phyloP scores from a whole-genome alignment of 805 yeast species.

The Hanseniaspora pseudoguilliermondii region DNA sequence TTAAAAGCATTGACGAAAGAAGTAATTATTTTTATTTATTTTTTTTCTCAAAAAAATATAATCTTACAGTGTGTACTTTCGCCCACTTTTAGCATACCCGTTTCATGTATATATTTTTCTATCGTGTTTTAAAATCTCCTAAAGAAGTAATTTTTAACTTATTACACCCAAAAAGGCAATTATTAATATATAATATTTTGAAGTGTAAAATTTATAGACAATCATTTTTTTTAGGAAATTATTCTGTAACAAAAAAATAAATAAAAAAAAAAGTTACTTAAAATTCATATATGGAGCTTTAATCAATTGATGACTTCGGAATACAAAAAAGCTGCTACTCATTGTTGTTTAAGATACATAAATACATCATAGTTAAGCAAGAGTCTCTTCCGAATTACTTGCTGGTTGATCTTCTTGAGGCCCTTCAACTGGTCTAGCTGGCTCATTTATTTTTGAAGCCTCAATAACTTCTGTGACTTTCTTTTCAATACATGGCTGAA shows the following conservation, averaged over 20 bases:
- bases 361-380: not conserved
- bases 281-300: too few species aligned
- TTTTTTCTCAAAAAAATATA: not conserved
- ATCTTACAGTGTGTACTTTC: too few species aligned
- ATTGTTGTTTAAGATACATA: too few species aligned
- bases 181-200: not conserved
- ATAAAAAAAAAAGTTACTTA: too few species aligned
- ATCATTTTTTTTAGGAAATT: not conserved
- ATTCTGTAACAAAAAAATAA: not conserved
- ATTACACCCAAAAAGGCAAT: not conserved
- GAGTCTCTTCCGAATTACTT: not conserved
- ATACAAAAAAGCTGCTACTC: too few species aligned
- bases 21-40: not conserved
- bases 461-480: conserved; percentile 35
- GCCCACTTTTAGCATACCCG: not conserved
- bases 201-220: too few species aligned
- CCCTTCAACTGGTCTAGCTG: not conserved
- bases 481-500: conserved; percentile 32
- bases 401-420: not conserved
- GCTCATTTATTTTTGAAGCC: conserved; percentile 23
- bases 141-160: not conserved
- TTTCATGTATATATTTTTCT: not conserved
- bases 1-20: not conserved
- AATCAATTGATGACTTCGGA: too few species aligned
- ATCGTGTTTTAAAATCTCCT: not conserved